Percentiles rank a stretch among this genome's conserved stretches.
These are phyloP conservation scores for Fusarium aywerte DNA, from an alignment of 2,329 filamentous ascomycete genomes.

Conservation along the genomic window DNA sequence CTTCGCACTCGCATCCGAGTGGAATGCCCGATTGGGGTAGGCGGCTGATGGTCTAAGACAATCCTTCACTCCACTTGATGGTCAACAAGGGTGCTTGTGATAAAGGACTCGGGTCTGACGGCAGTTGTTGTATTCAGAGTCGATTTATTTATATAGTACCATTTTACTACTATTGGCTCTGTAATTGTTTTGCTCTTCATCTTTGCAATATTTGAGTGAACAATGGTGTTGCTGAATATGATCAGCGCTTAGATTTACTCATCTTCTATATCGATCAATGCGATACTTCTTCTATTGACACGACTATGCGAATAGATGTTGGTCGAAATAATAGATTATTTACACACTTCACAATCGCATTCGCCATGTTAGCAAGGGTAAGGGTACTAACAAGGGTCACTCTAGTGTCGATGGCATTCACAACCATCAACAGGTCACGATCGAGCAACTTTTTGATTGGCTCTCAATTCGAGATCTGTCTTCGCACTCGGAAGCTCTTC, in stretches of 20 bases:
- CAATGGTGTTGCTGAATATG: no score
- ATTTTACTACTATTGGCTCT: no score
- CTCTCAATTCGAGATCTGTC: neutral
- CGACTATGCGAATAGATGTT: neutral
- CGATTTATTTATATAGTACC: no score
- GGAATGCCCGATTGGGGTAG: neutral
- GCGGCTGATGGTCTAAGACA: neutral
- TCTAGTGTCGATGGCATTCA: neutral
- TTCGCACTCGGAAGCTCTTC: constrained; percentile 11
- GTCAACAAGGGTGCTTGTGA: neutral
- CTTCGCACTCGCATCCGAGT: constrained; percentile 20
- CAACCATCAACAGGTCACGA: neutral
- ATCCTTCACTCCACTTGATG: neutral
- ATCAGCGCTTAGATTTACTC: no score
- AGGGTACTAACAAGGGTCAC: neutral
- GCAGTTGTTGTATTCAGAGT: no score
- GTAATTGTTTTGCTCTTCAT: no score
- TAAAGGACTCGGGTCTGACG: neutral
- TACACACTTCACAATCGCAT: neutral
- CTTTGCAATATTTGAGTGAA: no score
- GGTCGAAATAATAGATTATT: neutral
- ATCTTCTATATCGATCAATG: no score
- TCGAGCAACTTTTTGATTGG: neutral
- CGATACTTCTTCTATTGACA: no score
- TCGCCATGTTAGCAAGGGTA: neutral